Conservation (phyloP, 2,329 filamentous ascomycete species). For the Aspergillus fijiensis region DNA sequence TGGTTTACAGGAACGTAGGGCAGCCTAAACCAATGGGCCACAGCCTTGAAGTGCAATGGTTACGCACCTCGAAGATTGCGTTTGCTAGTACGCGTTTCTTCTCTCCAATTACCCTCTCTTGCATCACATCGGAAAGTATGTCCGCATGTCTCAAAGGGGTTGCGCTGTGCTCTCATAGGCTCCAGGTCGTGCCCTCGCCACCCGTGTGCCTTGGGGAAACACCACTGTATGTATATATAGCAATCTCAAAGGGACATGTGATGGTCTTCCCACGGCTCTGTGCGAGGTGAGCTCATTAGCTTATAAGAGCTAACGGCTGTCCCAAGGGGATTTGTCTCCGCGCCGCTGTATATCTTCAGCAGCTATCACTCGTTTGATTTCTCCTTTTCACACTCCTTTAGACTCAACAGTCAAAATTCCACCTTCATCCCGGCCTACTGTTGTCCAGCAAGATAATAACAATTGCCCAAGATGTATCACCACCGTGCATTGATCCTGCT, state of each 20-base stretch:
- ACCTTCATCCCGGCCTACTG: not conserved
- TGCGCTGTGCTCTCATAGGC: not conserved
- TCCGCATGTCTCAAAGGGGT: not conserved
- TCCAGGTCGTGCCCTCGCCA: not conserved
- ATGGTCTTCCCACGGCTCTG: not conserved
- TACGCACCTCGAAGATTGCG: not conserved
- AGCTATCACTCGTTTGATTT: not conserved
- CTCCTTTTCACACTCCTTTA: not conserved
- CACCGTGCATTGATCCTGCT: slow-evolving; percentile 35
- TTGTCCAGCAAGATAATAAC: not conserved
- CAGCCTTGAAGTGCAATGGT: not conserved
- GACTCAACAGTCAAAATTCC: not conserved
- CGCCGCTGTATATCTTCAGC: not conserved
- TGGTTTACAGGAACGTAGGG: not conserved
- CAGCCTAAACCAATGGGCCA: not conserved
- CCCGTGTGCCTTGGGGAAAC: not conserved
- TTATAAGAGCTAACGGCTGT: not conserved
- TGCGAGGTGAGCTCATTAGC: not conserved
- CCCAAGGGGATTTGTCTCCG: not conserved
- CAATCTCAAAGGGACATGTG: not conserved
- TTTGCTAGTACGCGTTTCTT: not conserved
- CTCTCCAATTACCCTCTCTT: not conserved
- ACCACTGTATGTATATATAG: not conserved
- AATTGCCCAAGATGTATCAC: slow-evolving; percentile 35
- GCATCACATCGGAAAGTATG: not conserved